Conservation (phyloP, 23 red algal species). For the Pyropia yezoensis region DNA sequence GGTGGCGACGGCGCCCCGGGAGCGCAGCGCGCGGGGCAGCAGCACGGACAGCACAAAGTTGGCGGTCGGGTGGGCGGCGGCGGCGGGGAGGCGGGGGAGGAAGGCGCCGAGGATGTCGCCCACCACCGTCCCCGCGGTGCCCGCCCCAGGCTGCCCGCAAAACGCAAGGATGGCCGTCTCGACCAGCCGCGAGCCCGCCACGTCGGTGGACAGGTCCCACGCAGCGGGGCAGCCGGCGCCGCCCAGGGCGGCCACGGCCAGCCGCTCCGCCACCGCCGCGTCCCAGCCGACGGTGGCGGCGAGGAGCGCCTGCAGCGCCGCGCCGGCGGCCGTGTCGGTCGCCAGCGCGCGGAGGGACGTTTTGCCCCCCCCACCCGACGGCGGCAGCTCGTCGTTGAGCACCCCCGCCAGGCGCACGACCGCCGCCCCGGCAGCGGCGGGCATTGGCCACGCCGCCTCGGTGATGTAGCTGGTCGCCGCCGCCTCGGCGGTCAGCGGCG, state of each 20-base stretch:
- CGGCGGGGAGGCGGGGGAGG: constrained; percentile 13
- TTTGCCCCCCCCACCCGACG: neutral
- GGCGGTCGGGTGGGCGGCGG: constrained; percentile 17
- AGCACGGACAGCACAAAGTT: constrained; percentile 48
- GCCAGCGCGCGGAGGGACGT: constrained; percentile 5
- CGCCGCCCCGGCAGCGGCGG: no score
- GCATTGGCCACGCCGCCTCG: neutral
- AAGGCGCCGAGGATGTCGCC: neutral
- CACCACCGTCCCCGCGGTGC: neutral
- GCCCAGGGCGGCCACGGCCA: constrained; percentile 15
- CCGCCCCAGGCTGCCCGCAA: neutral
- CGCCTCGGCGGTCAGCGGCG: constrained; percentile 25
- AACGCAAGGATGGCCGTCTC: constrained; percentile 29
- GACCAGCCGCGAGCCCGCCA: constrained; percentile 32
- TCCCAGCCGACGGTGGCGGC: constrained; percentile 13
- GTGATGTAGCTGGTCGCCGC: constrained; percentile 41
- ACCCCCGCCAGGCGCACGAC: neutral
- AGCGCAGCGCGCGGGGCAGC: constrained; percentile 10
- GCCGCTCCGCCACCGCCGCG: constrained; percentile 8
- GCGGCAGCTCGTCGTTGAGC: constrained; percentile 10
- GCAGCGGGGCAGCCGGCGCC: constrained; percentile 1
- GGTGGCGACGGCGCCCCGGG: constrained; percentile 27
- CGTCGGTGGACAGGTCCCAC: constrained; percentile 1
- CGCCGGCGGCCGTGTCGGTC: constrained; percentile 13
- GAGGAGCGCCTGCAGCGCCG: constrained; percentile 40